phyloP scores from a whole-genome alignment of 305 asterid genomes.

The Plantago rigida region DNA sequence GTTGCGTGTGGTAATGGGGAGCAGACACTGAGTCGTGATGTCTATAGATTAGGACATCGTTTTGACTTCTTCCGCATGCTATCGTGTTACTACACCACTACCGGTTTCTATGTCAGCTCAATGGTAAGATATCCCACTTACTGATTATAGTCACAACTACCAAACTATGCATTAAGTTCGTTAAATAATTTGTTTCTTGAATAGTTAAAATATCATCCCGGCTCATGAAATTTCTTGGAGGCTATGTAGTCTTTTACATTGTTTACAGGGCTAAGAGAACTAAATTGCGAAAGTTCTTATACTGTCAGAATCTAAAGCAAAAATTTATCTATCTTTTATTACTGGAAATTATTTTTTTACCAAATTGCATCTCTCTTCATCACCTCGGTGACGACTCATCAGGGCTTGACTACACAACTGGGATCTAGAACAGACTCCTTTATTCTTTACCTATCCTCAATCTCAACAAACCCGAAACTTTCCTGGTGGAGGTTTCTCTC shows the following conservation, averaged over 20 bases:
- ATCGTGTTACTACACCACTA: slow-evolving; percentile 75
- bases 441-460: no score
- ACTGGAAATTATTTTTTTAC: background rate
- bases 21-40: slow-evolving; percentile 93
- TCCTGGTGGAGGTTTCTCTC: no score
- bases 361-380: background rate
- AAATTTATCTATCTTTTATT: no score
- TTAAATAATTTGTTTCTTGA: background rate
- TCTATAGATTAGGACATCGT: slow-evolving; percentile 97
- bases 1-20: slow-evolving; percentile 99
- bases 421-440: no score
- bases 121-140: slow-evolving; percentile 47
- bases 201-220: background rate
- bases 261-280: background rate
- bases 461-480: no score
- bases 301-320: background rate
- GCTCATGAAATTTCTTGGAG: background rate
- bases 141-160: slow-evolving; percentile 1
- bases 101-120: slow-evolving; percentile 88
- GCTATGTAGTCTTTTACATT: background rate
- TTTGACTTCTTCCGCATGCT: slow-evolving; percentile 99
- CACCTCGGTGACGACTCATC: no score
- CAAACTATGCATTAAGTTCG: background rate
- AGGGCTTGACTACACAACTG: no score
- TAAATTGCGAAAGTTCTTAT: background rate